Evolutionary conservation across 169 alveolate genomes (phyloP), one percentile per base, ranked within the genome.

Genomic region (Plasmodium vinckei): DNA sequence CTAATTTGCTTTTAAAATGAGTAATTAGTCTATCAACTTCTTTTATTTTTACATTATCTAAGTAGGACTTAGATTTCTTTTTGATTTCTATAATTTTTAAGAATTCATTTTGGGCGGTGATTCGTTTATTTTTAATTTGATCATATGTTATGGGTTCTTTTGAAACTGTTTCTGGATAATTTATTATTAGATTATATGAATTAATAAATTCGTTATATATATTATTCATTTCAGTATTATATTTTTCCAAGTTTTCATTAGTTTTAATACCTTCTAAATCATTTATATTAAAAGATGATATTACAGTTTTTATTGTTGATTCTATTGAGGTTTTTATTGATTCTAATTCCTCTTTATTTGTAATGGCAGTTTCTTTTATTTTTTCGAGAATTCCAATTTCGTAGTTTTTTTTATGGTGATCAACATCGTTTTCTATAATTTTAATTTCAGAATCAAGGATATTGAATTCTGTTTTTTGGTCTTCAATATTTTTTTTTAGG

Each of bases 301-400:
- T 44, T 17, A 69, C 19, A 25, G 5, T 9, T 1, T 15, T 2
- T 39, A 72, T 15, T 4, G 42, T 56, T 64, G 75, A 47, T 46
- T 64, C 19, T 63, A 77, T 19, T 15, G 53, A 47, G 5, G 63
- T 15, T 61, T 39, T 77, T 21, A 6, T 19, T 57, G 49, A 15
- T 25, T 77, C 88, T 1, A 77, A 47, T 19, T 57, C 3, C 44
- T 17, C 1, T 23, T 77, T 77, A 13, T n/a, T 47, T 15, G 9
- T 7, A 25, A 61, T 25, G 13, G 77, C 42, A 27, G 23, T 42
- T 27, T 77, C 69, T 33, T 64, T 44, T 25, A 77, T 53, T 46
- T 64, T 49, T 51, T 63, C 39, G 9, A 77, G 4, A 33, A 77
- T 21, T 51, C 77, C 88, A 39, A 57, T 27, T 64, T 77, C 88